Evolutionary conservation across 2,329 filamentous ascomycete species (phyloP), one percentile per base, ranked within the genome.

Genomic region (Plectosphaerella sp.): DNA sequence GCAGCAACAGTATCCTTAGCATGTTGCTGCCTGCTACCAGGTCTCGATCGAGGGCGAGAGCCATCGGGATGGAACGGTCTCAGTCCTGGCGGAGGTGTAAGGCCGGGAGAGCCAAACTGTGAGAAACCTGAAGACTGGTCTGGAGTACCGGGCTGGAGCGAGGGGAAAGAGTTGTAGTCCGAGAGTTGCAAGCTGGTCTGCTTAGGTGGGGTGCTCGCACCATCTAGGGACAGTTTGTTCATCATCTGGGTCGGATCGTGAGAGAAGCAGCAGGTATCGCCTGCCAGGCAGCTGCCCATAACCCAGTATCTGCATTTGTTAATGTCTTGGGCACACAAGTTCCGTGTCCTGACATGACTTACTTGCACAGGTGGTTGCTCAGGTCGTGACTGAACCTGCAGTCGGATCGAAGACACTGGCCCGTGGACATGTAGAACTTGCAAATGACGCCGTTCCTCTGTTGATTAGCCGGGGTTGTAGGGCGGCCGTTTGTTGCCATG

Each of bases 331-430:
- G 14, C 14, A 24, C 18, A 3, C 22, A 9, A 3, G 16, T 45
- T 14, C 8, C 16, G 20, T 3, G 20, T 15, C 36, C 14, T 7
- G 12, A 20, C 6, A 46, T 20, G 37, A 87, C 90, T 80, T 77
- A 95, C 90, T 97, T 97, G 92, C 94, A 99, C 56, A 99, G 82
- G 63, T 97, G 94, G 64, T 89, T 95, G 65, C 90, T 96, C 45
- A 96, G 80, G 67, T 99, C 93, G 69, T 99, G 94, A 60, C 92
- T 96, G 71, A 97, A 99, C 53, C 93, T 87, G 69, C 94, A 99
- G 70, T 99, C 94, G 54, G 93, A 93, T 54, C 94, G 85, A 50
- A 97, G 84, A 68, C 94, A 99, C 69, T 94, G 89, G n/a, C 94
- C 94, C 8, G 89, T 95, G 10, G 92, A 93, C 57, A 99, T 77